Percentiles rank a stretch among this genome's conserved stretches.
These are phyloP conservation scores for Hygrophorus russula DNA, from an alignment of 768 basidiomycete genomes.

Conservation along the genomic window DNA sequence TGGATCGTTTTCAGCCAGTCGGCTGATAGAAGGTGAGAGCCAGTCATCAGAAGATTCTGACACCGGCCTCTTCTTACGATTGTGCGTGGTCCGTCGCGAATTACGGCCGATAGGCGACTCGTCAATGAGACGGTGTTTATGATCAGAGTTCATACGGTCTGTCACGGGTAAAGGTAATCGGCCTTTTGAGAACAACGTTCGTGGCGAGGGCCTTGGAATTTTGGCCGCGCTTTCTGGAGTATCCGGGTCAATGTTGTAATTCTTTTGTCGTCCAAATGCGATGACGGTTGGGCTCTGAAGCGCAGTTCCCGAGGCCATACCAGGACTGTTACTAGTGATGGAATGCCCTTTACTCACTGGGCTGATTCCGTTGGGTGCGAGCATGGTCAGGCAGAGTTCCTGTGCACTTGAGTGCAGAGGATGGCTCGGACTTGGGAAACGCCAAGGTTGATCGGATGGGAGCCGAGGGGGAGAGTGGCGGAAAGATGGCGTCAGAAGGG, in stretches of 20 bases:
- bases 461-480: conserved; percentile 66
- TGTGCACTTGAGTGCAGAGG: conserved; percentile 56
- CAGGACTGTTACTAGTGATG: conserved; percentile 19
- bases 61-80: conserved; percentile 19
- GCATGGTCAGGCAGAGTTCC: conserved; percentile 55
- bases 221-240: conserved; percentile 20
- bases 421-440: conserved; percentile 70
- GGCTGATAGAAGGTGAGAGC: conserved; percentile 12
- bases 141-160: not conserved
- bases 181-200: conserved; percentile 25
- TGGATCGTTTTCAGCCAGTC: conserved; percentile 24
- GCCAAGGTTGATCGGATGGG: conserved; percentile 75
- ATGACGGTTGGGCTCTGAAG: conserved; percentile 17
- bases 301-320: conserved; percentile 24
- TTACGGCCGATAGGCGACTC: conserved; percentile 38
- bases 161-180: conserved; percentile 21
- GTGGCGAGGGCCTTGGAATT: conserved; percentile 26
- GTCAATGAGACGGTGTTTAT: conserved; percentile 23
- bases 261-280: conserved; percentile 9
- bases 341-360: conserved; percentile 27
- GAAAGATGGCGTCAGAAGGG: conserved; percentile 63
- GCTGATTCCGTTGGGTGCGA: conserved; percentile 42
- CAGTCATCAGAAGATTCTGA: conserved; percentile 32
- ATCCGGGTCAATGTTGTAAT: conserved; percentile 13
- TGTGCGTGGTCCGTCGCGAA: conserved; percentile 7